These are phyloP conservation scores for Massospora cicadina DNA, from an alignment of 371 early-diverging fungal genomes.

Conservation along the genomic window DNA sequence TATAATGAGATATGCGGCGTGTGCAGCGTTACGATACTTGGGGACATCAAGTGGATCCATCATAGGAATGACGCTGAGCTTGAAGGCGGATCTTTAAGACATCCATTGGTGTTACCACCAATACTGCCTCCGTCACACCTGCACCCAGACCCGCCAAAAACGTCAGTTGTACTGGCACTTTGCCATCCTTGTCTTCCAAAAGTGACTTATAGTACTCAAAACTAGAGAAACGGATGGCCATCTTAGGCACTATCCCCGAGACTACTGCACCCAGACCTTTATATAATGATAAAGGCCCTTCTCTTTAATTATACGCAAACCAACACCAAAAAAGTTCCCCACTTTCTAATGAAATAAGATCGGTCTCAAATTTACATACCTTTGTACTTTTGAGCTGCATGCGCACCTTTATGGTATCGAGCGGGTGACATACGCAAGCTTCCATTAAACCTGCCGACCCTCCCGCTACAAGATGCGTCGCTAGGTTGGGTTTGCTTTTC, in stretches of 20 bases:
- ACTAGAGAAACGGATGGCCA: slow-evolving; percentile 94
- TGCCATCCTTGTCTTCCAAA: slow-evolving; percentile 51
- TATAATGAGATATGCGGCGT: slow-evolving; percentile 79
- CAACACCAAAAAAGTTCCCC: slow-evolving; percentile 64
- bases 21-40: slow-evolving; percentile 89
- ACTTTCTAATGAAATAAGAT: slow-evolving; percentile 24
- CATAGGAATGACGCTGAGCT: slow-evolving; percentile 89
- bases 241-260: slow-evolving; percentile 96
- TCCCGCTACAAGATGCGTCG: slow-evolving; percentile 70
- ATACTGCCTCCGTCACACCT: slow-evolving; percentile 87
- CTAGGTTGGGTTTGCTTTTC: slow-evolving; percentile 19
- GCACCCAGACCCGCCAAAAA: slow-evolving; percentile 93
- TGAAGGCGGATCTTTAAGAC: slow-evolving; percentile 93
- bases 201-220: slow-evolving; percentile 85
- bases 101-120: slow-evolving; percentile 97
- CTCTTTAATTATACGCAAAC: slow-evolving; percentile 67
- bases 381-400: slow-evolving; percentile 47
- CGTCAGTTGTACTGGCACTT: too few species aligned
- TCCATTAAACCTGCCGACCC: slow-evolving; percentile 90
- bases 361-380: too few species aligned
- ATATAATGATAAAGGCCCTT: slow-evolving; percentile 81
- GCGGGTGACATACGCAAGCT: slow-evolving; percentile 86
- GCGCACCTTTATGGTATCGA: slow-evolving; percentile 94
- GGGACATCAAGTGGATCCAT: slow-evolving; percentile 91
- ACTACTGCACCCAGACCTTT: slow-evolving; percentile 96